A percentile compares a stretch with the other conserved stretches of the same genome.
phyloP scores from a whole-genome alignment of 306 rosid species.

The Mucuna pruriens region DNA sequence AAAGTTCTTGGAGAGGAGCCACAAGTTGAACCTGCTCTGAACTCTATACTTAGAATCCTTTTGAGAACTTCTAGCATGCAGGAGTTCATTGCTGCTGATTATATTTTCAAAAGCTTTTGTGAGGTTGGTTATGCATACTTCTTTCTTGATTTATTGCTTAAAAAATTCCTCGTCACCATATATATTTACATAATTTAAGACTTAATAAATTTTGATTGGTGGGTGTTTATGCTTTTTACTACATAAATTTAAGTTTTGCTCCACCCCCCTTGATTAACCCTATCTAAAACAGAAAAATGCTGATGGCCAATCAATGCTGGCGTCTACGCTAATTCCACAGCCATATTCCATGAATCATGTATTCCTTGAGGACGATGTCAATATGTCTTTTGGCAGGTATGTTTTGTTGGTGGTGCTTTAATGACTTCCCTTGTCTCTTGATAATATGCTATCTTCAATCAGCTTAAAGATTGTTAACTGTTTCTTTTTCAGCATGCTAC shows the following conservation, averaged over 20 bases:
- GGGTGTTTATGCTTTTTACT: constrained; percentile 22
- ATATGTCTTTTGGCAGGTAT: constrained; percentile 98
- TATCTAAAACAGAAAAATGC: constrained; percentile 70
- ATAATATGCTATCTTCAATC: constrained; percentile 28
- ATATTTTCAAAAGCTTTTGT: constrained; percentile 83
- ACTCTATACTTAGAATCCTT: constrained; percentile 81
- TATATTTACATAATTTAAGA: constrained; percentile 3
- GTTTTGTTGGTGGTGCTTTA: constrained; percentile 41
- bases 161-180: constrained; percentile 19
- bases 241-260: constrained; percentile 13
- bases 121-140: constrained; percentile 65
- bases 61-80: constrained; percentile 85
- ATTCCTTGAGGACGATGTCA: constrained; percentile 78
- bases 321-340: constrained; percentile 90
- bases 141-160: neutral
- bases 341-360: constrained; percentile 76
- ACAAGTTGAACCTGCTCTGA: constrained; percentile 82
- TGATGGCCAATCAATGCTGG: constrained; percentile 90
- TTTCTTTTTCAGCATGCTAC: constrained; percentile 76
- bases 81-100: constrained; percentile 90
- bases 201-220: constrained; percentile 9
- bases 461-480: constrained; percentile 33
- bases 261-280: constrained; percentile 12
- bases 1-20: constrained; percentile 86
- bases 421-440: constrained; percentile 16